Evolutionary conservation across 768 basidiomycete genomes (phyloP).

Genomic region (Hemileccinum impolitum): DNA sequence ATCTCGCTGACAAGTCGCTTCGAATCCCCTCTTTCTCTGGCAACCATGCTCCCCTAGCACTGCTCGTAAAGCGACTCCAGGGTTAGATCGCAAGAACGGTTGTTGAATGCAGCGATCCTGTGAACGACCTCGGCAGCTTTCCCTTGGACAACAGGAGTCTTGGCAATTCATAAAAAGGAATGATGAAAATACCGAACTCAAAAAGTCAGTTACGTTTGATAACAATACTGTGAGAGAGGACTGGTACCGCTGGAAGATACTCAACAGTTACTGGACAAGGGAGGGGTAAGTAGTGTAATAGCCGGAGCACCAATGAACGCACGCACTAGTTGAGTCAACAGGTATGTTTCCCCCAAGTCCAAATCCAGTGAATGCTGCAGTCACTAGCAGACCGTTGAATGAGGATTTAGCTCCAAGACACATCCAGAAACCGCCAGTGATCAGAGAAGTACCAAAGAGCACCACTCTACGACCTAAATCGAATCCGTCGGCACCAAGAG

Average conservation of each 20-base stretch:
- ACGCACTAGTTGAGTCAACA: conserved; percentile 15
- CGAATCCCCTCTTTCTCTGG: neutral
- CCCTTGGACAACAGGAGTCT: conserved; percentile 14
- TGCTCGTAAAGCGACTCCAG: conserved; percentile 12
- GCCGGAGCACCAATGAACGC: too few species aligned
- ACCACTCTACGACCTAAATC: conserved; percentile 13
- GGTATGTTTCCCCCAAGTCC: conserved; percentile 15
- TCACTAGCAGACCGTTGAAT: conserved; percentile 9
- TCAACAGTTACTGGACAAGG: conserved; percentile 8
- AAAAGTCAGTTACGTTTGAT: neutral
- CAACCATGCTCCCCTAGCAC: neutral
- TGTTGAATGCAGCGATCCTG: conserved; percentile 15
- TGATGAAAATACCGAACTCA: conserved; percentile 2
- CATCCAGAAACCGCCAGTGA: conserved; percentile 12
- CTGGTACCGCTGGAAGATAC: conserved; percentile 13
- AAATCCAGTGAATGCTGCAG: conserved; percentile 9
- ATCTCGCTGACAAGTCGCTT: conserved; percentile 3
- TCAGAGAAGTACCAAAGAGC: conserved; percentile 14
- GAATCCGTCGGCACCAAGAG: neutral
- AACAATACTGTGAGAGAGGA: too few species aligned
- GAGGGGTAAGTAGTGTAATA: neutral
- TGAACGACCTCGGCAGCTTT: conserved; percentile 17
- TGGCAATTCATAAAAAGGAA: conserved; percentile 16
- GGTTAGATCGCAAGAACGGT: conserved; percentile 6
- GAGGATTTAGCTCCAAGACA: conserved; percentile 12